Evolutionary conservation across 73 alveolate species (phyloP), one percentile per base, ranked within the genome.

Genomic region (Strombidium stylifer): DNA sequence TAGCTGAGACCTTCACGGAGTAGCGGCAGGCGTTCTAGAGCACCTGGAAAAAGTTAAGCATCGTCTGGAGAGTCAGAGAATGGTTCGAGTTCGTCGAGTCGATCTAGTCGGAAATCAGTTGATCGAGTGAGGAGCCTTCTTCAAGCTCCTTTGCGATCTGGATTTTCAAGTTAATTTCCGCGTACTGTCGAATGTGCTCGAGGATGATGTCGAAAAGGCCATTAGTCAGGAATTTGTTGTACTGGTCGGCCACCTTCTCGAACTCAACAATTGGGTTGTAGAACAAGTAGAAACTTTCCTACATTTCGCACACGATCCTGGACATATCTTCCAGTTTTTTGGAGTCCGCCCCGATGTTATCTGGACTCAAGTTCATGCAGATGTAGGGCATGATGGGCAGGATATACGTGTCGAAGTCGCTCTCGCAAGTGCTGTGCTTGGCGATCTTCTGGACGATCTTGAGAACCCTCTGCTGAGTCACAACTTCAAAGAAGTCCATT

Each of bases 401-500:
- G 2, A 74, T 39, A 20, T 44, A 54, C 7, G 64, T 61, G 26
- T 21, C 39, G 36, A 82, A 19, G 39, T 73, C 81, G 12, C 65
- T 41, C 56, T 82, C 87, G 20, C 76, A 28, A 0, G 82, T 59
- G 20, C 67, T 26, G 37, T 79, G 74, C 53, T 75, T 0, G 42
- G 85, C 44, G 55, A 73, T 50, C 35, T 52, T 73, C 64, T 45
- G 48, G 0, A 74, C 45, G 27, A 64, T 34, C 18, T 25, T 39
- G 28, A 82, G 53, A 25, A 82, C 66, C 10, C 71, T 56, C 30
- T 44, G 64, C 53, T 82, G 60, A 21, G 87, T 66, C 8, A 30
- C 31, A 19, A 49, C 37, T 26, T 74, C 87, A 52, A 82, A 82
- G 74, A 82, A 82, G 42, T 82, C 93, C 81, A 82, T 74, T 79